A percentile compares a stretch with the other conserved stretches of the same genome.
Evolutionary conservation across 177 flowering plant species (phyloP).

Genomic region (Vitis hybrid): DNA sequence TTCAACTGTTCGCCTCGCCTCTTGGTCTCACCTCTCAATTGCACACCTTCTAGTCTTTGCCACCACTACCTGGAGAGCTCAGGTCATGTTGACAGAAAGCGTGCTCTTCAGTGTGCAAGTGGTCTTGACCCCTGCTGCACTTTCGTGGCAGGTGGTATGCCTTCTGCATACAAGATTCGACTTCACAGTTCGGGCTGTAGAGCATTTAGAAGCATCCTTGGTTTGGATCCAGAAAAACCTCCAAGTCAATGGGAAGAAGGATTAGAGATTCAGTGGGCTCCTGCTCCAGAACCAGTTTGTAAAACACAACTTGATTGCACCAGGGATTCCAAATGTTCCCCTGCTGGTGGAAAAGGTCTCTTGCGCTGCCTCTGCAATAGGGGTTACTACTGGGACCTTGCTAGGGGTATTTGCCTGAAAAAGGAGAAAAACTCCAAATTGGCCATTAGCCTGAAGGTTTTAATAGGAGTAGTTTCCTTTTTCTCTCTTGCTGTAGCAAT

Average conservation of each 20-base stretch:
- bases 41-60: slow-evolving; percentile 62
- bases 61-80: slow-evolving; percentile 50
- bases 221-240: slow-evolving; percentile 44
- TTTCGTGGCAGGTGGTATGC: slow-evolving; percentile 67
- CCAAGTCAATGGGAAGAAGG: slow-evolving; percentile 65
- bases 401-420: slow-evolving; percentile 36
- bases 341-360: slow-evolving; percentile 19
- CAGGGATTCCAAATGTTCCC: slow-evolving; percentile 37
- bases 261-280: slow-evolving; percentile 68
- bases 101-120: slow-evolving; percentile 45
- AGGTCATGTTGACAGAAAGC: slow-evolving; percentile 35
- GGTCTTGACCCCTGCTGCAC: slow-evolving; percentile 57
- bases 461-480: slow-evolving; percentile 26
- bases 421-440: slow-evolving; percentile 15
- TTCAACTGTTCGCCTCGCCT: slow-evolving; percentile 69
- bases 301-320: slow-evolving; percentile 49
- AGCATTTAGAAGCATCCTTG: slow-evolving; percentile 66
- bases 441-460: slow-evolving; percentile 29
- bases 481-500: slow-evolving; percentile 22
- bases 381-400: slow-evolving; percentile 42
- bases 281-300: slow-evolving; percentile 60
- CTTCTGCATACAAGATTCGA: slow-evolving; percentile 71
- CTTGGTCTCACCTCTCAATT: slow-evolving; percentile 65
- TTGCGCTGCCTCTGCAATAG: slow-evolving; percentile 44
- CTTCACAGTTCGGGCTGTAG: slow-evolving; percentile 63